These are phyloP conservation scores for Quercus robur DNA, from an alignment of 306 rosid genomes.

Conservation along the genomic window DNA sequence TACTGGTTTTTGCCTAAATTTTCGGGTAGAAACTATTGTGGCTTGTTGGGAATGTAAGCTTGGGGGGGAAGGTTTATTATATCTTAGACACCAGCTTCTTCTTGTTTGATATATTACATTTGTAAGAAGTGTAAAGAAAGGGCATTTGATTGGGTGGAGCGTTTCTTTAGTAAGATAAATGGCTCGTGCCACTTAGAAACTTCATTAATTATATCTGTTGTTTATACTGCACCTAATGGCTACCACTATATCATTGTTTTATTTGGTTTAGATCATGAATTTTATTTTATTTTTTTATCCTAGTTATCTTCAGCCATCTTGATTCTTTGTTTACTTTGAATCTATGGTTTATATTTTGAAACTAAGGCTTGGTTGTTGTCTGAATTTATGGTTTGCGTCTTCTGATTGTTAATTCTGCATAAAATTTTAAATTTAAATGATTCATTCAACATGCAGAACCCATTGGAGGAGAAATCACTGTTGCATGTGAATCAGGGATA, in stretches of 20 bases:
- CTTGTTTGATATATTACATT: neutral
- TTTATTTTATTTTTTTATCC: neutral
- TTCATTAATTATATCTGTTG: neutral
- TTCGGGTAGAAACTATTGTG: no score
- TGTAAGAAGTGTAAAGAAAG: no score
- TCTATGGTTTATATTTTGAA: neutral
- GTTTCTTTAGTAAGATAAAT: neutral
- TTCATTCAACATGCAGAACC: slow-evolving; percentile 57
- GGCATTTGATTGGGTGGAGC: neutral
- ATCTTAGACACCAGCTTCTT: neutral
- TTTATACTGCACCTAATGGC: no score
- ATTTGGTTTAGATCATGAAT: neutral
- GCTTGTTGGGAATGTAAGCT: no score
- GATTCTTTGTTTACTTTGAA: no score
- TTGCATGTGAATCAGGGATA: slow-evolving; percentile 54
- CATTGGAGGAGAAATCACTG: slow-evolving; percentile 83
- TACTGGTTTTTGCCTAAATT: no score
- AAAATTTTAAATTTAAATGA: slow-evolving; percentile 15
- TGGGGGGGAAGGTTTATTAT: no score
- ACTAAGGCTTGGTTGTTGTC: neutral
- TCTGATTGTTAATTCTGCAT: neutral
- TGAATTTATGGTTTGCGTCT: neutral
- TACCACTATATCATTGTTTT: neutral
- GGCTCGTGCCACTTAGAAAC: neutral
- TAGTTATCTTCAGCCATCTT: no score